phyloP scores from a whole-genome alignment of 2,329 filamentous ascomycete species.

The Cladosporium austrohemisphaericum region DNA sequence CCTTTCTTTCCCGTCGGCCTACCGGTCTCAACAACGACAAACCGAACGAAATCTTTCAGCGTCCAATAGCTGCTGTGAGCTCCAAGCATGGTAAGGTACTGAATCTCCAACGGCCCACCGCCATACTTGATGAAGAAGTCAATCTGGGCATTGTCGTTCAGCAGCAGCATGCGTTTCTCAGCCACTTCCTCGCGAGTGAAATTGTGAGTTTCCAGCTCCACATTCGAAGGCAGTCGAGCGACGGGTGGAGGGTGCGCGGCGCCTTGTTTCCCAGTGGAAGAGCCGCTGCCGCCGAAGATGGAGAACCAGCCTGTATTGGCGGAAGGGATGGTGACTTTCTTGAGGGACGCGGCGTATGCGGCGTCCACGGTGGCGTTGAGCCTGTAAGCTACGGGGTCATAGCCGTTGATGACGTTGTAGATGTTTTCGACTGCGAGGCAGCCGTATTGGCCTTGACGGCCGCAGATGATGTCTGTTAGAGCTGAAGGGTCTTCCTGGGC shows the following conservation, averaged over 20 bases:
- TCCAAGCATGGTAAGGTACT: conserved; percentile 95
- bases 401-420: conserved; percentile 83
- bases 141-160: conserved; percentile 96
- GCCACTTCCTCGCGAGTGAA: conserved; percentile 90
- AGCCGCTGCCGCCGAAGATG: conserved; percentile 34
- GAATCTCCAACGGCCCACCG: conserved; percentile 83
- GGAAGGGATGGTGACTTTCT: conserved; percentile 73
- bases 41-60: conserved; percentile 78
- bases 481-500: conserved; percentile 59
- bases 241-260: conserved; percentile 31
- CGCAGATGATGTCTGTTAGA: conserved; percentile 58
- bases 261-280: conserved; percentile 28
- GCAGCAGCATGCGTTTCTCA: conserved; percentile 77
- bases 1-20: conserved; percentile 64
- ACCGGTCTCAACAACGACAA: conserved; percentile 85
- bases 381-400: conserved; percentile 81
- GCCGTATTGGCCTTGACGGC: conserved; percentile 75
- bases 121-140: conserved; percentile 84
- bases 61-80: conserved; percentile 95
- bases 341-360: conserved; percentile 71
- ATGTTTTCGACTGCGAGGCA: conserved; percentile 93
- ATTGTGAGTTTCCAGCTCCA: conserved; percentile 95
- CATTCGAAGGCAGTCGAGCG: conserved; percentile 44
- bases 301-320: conserved; percentile 52
- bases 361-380: conserved; percentile 87